These are phyloP conservation scores for Leccinum rimulosum DNA, from an alignment of 768 basidiomycete species.

Conservation along the genomic window DNA sequence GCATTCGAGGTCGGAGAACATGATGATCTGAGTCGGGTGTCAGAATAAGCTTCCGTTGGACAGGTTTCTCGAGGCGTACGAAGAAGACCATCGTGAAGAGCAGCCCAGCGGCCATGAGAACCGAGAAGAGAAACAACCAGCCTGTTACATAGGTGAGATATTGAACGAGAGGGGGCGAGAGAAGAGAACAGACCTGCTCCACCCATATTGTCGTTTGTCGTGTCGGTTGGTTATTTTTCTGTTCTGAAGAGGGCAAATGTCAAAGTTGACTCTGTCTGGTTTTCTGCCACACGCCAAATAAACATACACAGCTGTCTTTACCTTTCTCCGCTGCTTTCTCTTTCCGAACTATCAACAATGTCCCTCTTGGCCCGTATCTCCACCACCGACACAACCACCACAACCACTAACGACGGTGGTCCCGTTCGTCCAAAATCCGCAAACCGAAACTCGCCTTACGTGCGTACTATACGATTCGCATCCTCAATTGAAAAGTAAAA, in stretches of 20 bases:
- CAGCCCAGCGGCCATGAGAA: constrained; percentile 91
- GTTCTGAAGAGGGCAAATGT: too few relatives aligned
- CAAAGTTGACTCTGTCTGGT: constrained; percentile 3
- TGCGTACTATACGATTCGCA: constrained; percentile 34
- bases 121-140: constrained; percentile 96
- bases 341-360: constrained; percentile 18
- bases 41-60: not conserved
- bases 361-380: constrained; percentile 32
- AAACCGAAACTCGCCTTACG: constrained; percentile 33
- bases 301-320: constrained; percentile 15
- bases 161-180: not conserved
- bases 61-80: constrained; percentile 51
- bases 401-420: constrained; percentile 25
- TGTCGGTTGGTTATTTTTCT: constrained; percentile 1
- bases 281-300: constrained; percentile 33
- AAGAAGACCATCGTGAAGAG: constrained; percentile 99
- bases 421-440: constrained; percentile 32
- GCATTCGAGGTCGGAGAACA: constrained; percentile 99
- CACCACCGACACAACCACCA: constrained; percentile 7
- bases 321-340: constrained; percentile 4
- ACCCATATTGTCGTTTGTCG: constrained; percentile 22
- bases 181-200: constrained; percentile 39
- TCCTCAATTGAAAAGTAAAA: constrained; percentile 24
- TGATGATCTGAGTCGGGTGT: constrained; percentile 75
- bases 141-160: constrained; percentile 44